A percentile compares a stretch with the other conserved stretches of the same genome.
phyloP scores from a whole-genome alignment of 257 asterid species.

The Solanum sparsipilum region DNA sequence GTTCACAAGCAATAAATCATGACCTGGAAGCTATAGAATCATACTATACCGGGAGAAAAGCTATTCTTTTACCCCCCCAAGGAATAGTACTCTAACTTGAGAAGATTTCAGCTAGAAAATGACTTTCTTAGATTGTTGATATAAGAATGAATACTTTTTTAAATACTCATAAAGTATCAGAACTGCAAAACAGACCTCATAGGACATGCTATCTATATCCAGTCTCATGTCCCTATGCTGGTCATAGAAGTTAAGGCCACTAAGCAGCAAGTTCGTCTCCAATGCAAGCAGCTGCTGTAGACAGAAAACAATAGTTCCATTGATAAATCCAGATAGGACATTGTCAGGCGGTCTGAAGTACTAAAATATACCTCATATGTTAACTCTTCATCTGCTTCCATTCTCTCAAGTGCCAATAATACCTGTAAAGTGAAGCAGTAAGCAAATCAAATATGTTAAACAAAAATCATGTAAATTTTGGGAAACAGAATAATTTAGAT shows the following conservation, averaged over 20 bases:
- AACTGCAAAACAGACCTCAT: slow-evolving; percentile 46
- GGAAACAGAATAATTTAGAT: not conserved
- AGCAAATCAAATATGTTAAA: not conserved
- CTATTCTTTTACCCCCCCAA: not conserved
- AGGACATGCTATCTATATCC: slow-evolving; percentile 89
- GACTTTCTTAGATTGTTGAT: not conserved
- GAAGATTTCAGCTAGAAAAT: not conserved
- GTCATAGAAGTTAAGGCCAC: slow-evolving; percentile 58
- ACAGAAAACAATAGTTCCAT: not conserved
- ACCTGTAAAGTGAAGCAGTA: slow-evolving; percentile 28
- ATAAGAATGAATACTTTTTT: not conserved
- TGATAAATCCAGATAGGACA: not conserved
- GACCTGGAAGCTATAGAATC: not conserved
- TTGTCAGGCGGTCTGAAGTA: not conserved
- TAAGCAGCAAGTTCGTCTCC: slow-evolving; percentile 52
- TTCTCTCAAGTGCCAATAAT: slow-evolving; percentile 69
- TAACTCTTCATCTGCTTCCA: slow-evolving; percentile 52
- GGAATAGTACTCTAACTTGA: not conserved
- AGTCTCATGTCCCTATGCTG: slow-evolving; percentile 81
- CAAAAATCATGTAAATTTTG: not conserved
- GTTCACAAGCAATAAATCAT: not conserved
- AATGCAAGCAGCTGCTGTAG: slow-evolving; percentile 54
- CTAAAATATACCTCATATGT: slow-evolving; percentile 51
- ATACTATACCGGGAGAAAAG: not conserved
- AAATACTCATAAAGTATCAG: not conserved